Evolutionary conservation across 129 eudicot genomes (phyloP).

Genomic region (Solidago caesia): DNA sequence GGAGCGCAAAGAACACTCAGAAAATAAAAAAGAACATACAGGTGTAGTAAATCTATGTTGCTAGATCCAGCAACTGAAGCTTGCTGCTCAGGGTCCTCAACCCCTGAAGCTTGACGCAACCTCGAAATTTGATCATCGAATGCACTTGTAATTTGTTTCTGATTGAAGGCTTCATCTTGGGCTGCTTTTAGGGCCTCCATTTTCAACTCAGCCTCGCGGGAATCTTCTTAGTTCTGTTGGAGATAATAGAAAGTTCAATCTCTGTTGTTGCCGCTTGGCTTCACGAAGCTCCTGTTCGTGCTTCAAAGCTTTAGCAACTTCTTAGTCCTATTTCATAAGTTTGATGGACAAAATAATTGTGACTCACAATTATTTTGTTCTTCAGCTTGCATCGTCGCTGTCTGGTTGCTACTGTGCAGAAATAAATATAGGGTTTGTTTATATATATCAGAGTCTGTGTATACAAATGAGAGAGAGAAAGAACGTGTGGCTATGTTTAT

Average conservation of each 20-base stretch:
- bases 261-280: slow-evolving; percentile 88
- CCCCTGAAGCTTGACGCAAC: slow-evolving; percentile 63
- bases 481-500: no score
- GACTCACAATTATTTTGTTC: no score
- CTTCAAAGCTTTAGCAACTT: slow-evolving; percentile 97
- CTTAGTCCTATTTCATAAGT: slow-evolving; percentile 21
- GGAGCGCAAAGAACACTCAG: slow-evolving; percentile 4
- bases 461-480: no score
- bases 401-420: no score
- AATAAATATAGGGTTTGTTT: no score
- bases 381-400: no score
- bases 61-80: slow-evolving; percentile 64
- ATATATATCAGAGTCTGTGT: no score
- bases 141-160: slow-evolving; percentile 75
- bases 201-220: slow-evolving; percentile 75
- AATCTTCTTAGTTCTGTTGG: slow-evolving; percentile 95
- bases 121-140: slow-evolving; percentile 77
- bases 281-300: slow-evolving; percentile 96
- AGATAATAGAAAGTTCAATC: slow-evolving; percentile 82
- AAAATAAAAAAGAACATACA: slow-evolving; percentile 43
- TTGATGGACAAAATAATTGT: slow-evolving; percentile 40
- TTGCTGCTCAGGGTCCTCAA: slow-evolving; percentile 53
- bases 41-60: slow-evolving; percentile 86
- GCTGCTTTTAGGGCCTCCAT: slow-evolving; percentile 92
- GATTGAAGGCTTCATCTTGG: slow-evolving; percentile 95